Base-by-base conservation (phyloP, 1,139 yeast species). In the Kluyveromyces sp. region DNA sequence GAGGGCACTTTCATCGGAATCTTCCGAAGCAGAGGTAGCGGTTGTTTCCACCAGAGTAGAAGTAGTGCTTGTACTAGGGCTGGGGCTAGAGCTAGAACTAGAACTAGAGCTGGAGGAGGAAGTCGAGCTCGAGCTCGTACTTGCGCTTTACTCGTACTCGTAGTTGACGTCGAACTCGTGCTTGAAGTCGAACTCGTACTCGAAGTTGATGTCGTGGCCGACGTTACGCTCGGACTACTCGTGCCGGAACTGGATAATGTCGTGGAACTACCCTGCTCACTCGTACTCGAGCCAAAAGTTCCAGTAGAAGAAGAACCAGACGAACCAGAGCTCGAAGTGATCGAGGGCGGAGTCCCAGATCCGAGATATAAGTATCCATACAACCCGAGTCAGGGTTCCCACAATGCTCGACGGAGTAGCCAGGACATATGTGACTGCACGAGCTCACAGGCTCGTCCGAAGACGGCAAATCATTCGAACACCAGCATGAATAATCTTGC, bases 401-500 rank as follows among this genome's bases (percentile, higher is more conserved):
- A 45, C 62, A 58, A 21, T 37, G 33, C 34, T 51, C 48, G 33
- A 50, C 50, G 7, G 45, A 46, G 45, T 54, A 54, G 4, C 62
- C 62, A 2, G 60, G 59, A 45, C 62, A 58, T 4, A 31, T 37
- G 5, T 30, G 41, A 39, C 48, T 43, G 45, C 62, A 58, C 8
- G 50, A 32, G 25, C 45, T 37, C 8, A 56, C 43, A 7, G 51
- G 42, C 4, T 51, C 49, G 15, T 36, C 38, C 26, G 49, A 25
- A 2, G 46, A n/a, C 5, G 60, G 60, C 28, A 36, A 46, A 2
- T 37, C 25, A 39, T 57, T 47, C 4, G 56, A 41, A 38, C 62
- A 58, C 61, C 61, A 57, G 46, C 62, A 58, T 21, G 48, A 36
- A 31, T 42, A 28, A 4, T 45, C 52, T 38, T 57, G 59, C 7